Evolutionary conservation across 495 filamentous ascomycete genomes (phyloP).

Genomic region (Aspergillus funiculosus): DNA sequence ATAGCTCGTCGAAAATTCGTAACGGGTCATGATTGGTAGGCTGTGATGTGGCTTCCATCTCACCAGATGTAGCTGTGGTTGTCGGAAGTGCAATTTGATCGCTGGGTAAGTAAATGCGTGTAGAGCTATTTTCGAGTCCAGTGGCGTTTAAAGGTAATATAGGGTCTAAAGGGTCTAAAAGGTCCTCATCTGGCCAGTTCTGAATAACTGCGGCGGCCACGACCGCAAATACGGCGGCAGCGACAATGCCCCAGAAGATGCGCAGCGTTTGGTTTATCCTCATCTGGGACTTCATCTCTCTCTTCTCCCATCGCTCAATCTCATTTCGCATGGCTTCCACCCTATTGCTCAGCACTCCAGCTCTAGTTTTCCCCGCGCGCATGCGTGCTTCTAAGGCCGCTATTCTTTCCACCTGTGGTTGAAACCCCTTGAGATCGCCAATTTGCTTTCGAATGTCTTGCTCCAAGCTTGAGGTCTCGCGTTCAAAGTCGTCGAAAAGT

Average conservation of each 20-base stretch:
- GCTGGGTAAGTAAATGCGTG: too few species aligned
- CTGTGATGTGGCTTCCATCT: not conserved
- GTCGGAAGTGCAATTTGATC: conserved; percentile 7
- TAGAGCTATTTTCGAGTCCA: too few species aligned
- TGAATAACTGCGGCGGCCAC: conserved; percentile 41
- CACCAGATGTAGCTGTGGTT: conserved; percentile 5
- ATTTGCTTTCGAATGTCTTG: conserved; percentile 61
- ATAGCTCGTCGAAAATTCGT: conserved; percentile 34
- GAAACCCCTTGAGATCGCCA: conserved; percentile 58
- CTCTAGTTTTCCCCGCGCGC: conserved; percentile 53
- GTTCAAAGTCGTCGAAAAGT: conserved; percentile 57
- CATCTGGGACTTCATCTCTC: conserved; percentile 68
- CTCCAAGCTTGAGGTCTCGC: conserved; percentile 54
- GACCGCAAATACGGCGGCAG: conserved; percentile 30
- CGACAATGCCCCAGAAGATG: conserved; percentile 53
- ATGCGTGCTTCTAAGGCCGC: conserved; percentile 61
- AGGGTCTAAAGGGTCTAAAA: not conserved
- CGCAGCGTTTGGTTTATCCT: conserved; percentile 57
- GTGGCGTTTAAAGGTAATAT: too few species aligned
- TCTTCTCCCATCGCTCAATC: conserved; percentile 66
- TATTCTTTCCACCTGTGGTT: conserved; percentile 64
- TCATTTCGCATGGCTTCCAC: conserved; percentile 58
- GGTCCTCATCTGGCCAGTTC: conserved; percentile 20
- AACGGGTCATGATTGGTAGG: conserved; percentile 26
- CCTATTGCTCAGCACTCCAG: conserved; percentile 57